Evolutionary conservation across 495 filamentous ascomycete genomes (phyloP).

Genomic region (Aspergillus cavernicola): DNA sequence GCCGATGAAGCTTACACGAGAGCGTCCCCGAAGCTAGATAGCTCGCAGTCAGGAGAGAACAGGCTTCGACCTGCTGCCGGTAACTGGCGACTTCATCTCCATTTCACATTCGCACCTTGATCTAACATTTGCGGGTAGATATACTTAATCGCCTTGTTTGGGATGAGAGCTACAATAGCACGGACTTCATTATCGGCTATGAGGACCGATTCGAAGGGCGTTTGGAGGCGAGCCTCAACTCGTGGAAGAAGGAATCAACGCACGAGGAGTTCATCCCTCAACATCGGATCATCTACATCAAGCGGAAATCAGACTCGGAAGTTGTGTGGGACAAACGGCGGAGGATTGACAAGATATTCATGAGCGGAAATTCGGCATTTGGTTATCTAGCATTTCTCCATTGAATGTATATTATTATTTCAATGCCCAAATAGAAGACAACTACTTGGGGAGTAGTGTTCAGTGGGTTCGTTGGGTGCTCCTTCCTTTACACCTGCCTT

Average conservation of each 20-base stretch:
- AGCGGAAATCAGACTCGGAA: constrained; percentile 45
- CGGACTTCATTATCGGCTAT: constrained; percentile 71
- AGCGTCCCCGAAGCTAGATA: not conserved
- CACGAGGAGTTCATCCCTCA: constrained; percentile 84
- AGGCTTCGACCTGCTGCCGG: constrained; percentile 17
- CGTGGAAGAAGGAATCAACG: constrained; percentile 72
- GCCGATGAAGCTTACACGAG: not conserved
- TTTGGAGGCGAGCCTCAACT: constrained; percentile 57
- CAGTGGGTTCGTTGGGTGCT: not conserved
- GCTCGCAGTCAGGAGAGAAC: constrained; percentile 4
- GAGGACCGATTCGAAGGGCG: constrained; percentile 68
- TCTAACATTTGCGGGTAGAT: constrained; percentile 33
- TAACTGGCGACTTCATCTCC: not conserved
- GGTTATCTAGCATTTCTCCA: constrained; percentile 31
- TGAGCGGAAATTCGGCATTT: constrained; percentile 50
- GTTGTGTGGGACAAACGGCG: constrained; percentile 54
- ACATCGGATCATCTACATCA: constrained; percentile 74
- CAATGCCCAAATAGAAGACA: no score
- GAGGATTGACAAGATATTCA: constrained; percentile 57
- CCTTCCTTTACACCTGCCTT: not conserved
- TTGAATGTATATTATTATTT: constrained; percentile 16
- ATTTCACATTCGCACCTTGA: not conserved
- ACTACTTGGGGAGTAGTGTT: no score
- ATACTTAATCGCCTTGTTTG: constrained; percentile 71
- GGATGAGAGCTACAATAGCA: constrained; percentile 58